Evolutionary conservation across 208 protist genomes (phyloP), one percentile per base, ranked within the genome.

Genomic region (Herpetomonas tarakana): DNA sequence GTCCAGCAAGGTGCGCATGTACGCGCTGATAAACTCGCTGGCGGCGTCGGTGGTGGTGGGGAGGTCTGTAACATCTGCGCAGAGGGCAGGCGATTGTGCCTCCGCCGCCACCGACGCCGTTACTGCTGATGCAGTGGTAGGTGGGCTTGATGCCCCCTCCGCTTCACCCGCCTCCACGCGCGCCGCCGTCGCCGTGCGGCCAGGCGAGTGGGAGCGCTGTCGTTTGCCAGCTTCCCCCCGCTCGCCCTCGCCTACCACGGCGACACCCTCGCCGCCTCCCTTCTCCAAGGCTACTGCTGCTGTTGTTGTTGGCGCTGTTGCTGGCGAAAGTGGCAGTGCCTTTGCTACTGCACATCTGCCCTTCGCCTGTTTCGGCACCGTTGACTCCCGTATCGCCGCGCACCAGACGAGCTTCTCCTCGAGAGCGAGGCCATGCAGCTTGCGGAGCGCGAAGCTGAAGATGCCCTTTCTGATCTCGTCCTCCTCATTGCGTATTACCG

Each of bases 401-500:
- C 88, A 85, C 86, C 88, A 94, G 21, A 50, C 52, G 18, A 75
- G 44, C 22, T 72, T 77, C 29, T 83, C 67, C 29, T 79, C 83
- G 7, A 76, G 61, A 2, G 68, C 47, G 2, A 71, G 44, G 7
- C 49, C 46, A 29, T 74, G 62, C 30, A 91, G 55, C 28, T 79
- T 72, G 14, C 83, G 78, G 61, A 92, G 62, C 0, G 73, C 76
- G 11, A 62, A 62, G 61, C 78, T 82, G 64, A 94, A 94, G 57
- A 94, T 83, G 18, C 88, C 85, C 71, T 89, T 89, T 14, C 88
- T 85, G 45, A 94, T 94, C 25, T 92, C 83, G 55, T 94, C 88
- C 60, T 94, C 83, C 60, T 94, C 76, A 62, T 83, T 94, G 30
- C 88, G 79, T 22, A 81, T 46, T 19, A 69, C 65, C 2, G 81